Evolutionary conservation across 768 basidiomycete species (phyloP).

Genomic region (Tulasnella sp.): DNA sequence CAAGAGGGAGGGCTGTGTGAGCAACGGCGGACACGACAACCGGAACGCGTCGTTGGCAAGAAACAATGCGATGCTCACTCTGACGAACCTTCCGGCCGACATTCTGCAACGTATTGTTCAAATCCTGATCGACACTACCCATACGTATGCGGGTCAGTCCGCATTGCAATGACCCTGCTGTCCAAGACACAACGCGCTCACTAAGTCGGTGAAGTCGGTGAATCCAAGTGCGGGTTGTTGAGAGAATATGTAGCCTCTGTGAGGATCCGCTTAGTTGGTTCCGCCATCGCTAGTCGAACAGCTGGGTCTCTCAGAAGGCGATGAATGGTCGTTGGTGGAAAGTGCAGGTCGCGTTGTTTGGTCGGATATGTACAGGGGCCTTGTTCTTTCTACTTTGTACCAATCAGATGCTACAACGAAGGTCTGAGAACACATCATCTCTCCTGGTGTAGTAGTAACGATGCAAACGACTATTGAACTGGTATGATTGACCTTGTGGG

Average conservation of each 20-base stretch:
- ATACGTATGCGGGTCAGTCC: not conserved
- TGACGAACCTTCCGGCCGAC: constrained; percentile 4
- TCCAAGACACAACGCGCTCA: not conserved
- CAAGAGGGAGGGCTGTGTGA: not conserved
- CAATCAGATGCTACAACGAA: too few relatives aligned
- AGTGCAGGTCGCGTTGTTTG: not conserved
- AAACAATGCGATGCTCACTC: not conserved
- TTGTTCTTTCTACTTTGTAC: too few relatives aligned
- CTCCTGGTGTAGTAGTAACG: not conserved
- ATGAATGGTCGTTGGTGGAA: not conserved
- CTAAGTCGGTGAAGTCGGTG: not conserved
- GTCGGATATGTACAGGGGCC: too few relatives aligned
- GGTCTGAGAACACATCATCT: not conserved
- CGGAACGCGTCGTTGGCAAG: not conserved
- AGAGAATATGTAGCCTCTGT: not conserved
- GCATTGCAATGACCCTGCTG: not conserved
- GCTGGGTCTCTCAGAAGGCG: not conserved
- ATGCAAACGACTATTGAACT: not conserved
- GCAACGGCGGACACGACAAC: not conserved
- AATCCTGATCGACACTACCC: not conserved
- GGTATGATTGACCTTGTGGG: too few relatives aligned
- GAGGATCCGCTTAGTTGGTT: constrained; percentile 11
- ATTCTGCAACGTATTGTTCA: not conserved
- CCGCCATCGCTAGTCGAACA: not conserved
- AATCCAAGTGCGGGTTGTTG: not conserved